phyloP scores from a whole-genome alignment of 345 rosid genomes.

The sweet orange (Citrus sinensis) region DNA sequence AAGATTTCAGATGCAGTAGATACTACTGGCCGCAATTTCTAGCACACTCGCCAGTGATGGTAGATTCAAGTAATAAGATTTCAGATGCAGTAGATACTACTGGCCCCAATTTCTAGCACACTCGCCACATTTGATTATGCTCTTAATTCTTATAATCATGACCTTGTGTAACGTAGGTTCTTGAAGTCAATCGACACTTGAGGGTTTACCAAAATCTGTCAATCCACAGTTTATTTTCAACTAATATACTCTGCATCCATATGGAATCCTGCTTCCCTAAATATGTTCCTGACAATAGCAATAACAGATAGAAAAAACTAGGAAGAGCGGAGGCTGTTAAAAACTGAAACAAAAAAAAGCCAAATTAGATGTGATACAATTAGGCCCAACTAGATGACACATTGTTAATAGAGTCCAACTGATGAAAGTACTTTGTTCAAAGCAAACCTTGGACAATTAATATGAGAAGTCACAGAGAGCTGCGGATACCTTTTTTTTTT shows the following conservation, averaged over 20 bases:
- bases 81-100: background rate
- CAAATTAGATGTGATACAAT: too few species aligned
- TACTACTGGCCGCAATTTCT: background rate
- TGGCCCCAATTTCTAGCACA: background rate
- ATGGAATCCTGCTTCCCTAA: background rate
- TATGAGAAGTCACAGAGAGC: background rate
- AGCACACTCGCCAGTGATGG: background rate
- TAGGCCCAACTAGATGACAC: background rate
- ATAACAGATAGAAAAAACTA: background rate
- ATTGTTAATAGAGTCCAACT: background rate
- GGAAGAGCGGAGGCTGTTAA: background rate
- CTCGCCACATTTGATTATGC: background rate
- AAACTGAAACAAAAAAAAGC: background rate
- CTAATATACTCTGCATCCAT: conserved; percentile 1
- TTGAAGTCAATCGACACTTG: background rate
- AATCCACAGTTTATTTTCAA: background rate
- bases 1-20: background rate
- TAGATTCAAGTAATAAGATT: background rate
- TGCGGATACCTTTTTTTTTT: background rate
- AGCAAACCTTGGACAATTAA: background rate
- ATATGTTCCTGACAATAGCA: background rate
- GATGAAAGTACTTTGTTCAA: background rate
- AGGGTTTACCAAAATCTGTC: background rate
- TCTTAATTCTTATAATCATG: background rate
- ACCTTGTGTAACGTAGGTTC: background rate